Base-by-base conservation (phyloP, 768 basidiomycete species). In the Suillus decipiens region DNA sequence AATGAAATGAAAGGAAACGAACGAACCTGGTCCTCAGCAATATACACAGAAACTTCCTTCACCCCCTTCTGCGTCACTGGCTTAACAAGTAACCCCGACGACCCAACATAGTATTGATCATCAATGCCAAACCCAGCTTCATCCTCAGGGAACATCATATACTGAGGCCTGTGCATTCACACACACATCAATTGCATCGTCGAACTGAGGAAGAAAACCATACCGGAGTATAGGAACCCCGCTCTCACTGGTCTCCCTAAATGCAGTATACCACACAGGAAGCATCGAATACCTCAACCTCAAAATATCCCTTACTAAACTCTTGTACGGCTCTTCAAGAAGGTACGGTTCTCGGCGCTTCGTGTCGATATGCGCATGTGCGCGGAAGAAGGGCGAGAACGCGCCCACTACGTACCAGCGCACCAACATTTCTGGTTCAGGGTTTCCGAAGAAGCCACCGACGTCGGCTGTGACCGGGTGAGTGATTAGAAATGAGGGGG, bases 361-460 rank as follows among this genome's bases (percentile, higher is more conserved):
- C 34, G 96, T 96, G 73, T 99, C 96, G 70, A 98, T 89, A 75
- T 98, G 96, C 12, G 96, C 96, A 75, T 99, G 97, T 1, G 96
- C 97, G 63, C 97, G 87, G 89, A 99, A 96, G 87, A 99, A 99
- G 7, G 97, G 96, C 59, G 89, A 89, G 77, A 99, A 96, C 1
- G 88, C 86, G 31, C 97, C 97, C 57, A 96, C 92, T 78, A 92
- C 94, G 69, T 99, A 99, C 96, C 96, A 99, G 55, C 97, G 84
- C 10, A 95, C 89, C 39, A 99, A 86, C 88, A 99, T 94, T 71
- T 99, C 97, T 0, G 90, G 84, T 51, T 90, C 87, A 0, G 97
- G 96, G 75, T 99, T 96, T 19, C 96, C 96, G 72, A 99, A 99
- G 88, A 99, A 99, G 17, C 97, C 97, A 22, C 97, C 96, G 59